Conservation (phyloP, 1,139 yeast species). For the Lodderomyces elongisporus region DNA sequence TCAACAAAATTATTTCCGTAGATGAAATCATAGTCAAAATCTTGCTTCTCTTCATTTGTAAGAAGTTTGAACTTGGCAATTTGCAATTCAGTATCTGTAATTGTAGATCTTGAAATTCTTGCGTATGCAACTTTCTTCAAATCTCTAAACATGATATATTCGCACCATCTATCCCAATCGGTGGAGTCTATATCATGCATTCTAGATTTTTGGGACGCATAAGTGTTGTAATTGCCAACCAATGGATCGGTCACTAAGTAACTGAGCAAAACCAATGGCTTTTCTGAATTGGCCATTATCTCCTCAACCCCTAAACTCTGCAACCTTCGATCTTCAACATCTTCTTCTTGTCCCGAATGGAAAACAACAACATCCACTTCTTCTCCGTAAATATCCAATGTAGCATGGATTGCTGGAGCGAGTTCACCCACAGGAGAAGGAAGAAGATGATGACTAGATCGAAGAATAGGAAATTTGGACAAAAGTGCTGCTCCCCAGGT, state of each 20-base stretch:
- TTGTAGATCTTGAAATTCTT: constrained; percentile 85
- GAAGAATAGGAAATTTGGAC: constrained; percentile 88
- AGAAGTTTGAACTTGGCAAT: constrained; percentile 83
- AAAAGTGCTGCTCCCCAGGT: constrained; percentile 96
- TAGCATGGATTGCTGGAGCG: constrained; percentile 97
- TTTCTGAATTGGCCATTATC: constrained; percentile 70
- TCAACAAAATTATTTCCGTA: constrained; percentile 32
- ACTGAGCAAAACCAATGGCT: constrained; percentile 80
- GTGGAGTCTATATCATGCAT: constrained; percentile 91
- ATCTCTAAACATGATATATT: constrained; percentile 84
- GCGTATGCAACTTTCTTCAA: constrained; percentile 90
- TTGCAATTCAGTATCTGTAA: constrained; percentile 95
- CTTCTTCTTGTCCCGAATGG: constrained; percentile 98
- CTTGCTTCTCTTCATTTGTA: constrained; percentile 34
- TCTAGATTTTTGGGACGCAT: constrained; percentile 76
- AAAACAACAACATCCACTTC: constrained; percentile 88
- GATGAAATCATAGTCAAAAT: constrained; percentile 34
- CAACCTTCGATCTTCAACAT: constrained; percentile 83
- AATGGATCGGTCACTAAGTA: constrained; percentile 85
- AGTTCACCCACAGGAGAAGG: constrained; percentile 97
- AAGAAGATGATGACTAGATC: constrained; percentile 83
- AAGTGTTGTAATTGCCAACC: constrained; percentile 86
- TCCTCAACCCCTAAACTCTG: constrained; percentile 75
- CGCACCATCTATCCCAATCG: constrained; percentile 99
- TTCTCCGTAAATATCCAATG: constrained; percentile 85